Conservation (phyloP, 2,329 filamentous ascomycete genomes). For the Scedosporium dehoogii region DNA sequence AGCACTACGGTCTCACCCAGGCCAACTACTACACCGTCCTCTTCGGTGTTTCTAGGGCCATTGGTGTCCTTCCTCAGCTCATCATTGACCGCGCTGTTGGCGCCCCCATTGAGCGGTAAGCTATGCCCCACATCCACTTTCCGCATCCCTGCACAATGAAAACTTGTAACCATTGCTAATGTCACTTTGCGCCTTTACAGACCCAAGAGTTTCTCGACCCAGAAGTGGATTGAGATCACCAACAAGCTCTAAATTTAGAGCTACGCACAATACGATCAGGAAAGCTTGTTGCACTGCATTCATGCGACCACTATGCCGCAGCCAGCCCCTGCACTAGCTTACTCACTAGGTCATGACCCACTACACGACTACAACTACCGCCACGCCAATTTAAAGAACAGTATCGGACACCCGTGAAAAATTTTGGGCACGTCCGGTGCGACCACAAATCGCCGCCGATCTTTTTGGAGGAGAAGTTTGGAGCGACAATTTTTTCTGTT, state of each 20-base stretch:
- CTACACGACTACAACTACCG: background rate
- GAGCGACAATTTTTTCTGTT: background rate
- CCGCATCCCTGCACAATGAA: background rate
- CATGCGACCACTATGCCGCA: background rate
- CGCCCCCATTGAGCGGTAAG: slow-evolving; percentile 80
- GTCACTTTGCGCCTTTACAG: slow-evolving; percentile 6
- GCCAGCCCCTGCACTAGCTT: background rate
- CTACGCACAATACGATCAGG: background rate
- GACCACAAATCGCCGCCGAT: background rate
- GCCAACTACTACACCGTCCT: slow-evolving; percentile 99
- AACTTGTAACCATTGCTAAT: slow-evolving; percentile 7
- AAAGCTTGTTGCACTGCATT: background rate
- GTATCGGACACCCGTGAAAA: background rate
- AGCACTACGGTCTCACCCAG: slow-evolving; percentile 99
- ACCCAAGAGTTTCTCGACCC: slow-evolving; percentile 97
- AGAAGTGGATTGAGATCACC: slow-evolving; percentile 88
- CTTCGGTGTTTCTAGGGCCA: slow-evolving; percentile 95
- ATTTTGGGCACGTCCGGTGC: background rate
- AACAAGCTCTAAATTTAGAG: slow-evolving; percentile 64
- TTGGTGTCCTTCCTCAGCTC: slow-evolving; percentile 97
- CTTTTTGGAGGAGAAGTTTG: background rate
- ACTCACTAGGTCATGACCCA: background rate
- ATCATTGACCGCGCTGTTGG: slow-evolving; percentile 98
- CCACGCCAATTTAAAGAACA: background rate
- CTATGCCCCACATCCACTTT: background rate